phyloP scores from a whole-genome alignment of 2,329 filamentous ascomycete species.

The Cordyceps militaris region DNA sequence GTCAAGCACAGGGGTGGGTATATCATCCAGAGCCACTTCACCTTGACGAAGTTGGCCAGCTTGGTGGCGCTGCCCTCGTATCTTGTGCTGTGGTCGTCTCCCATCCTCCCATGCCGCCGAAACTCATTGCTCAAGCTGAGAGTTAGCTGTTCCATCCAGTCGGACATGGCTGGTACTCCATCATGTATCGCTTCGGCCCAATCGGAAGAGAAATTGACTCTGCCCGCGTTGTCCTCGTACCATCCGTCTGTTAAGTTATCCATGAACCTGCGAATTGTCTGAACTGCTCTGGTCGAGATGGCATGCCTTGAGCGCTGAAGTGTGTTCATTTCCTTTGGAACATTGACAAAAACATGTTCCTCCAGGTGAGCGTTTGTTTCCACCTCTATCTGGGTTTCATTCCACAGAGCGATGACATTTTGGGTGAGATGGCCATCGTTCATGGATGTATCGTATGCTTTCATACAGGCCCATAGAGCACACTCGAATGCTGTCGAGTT shows the following conservation, averaged over 20 bases:
- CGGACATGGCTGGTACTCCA: constrained; percentile 22
- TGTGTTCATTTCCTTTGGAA: constrained; percentile 24
- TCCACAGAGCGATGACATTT: constrained; percentile 22
- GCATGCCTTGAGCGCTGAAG: constrained; percentile 23
- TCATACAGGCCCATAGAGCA: constrained; percentile 31
- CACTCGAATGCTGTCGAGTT: constrained; percentile 24
- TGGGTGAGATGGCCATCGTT: constrained; percentile 23
- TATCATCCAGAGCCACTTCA: constrained; percentile 31
- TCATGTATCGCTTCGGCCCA: constrained; percentile 32
- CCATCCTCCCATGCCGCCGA: constrained; percentile 24
- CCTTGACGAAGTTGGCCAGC: constrained; percentile 25
- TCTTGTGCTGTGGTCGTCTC: constrained; percentile 11
- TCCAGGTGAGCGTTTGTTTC: constrained; percentile 21
- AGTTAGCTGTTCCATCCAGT: constrained; percentile 28
- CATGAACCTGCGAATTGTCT: constrained; percentile 26
- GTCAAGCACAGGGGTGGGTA: constrained; percentile 29
- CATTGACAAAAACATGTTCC: constrained; percentile 27
- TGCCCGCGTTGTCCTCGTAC: constrained; percentile 22
- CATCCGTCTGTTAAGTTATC: constrained; percentile 25
- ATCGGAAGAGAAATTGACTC: constrained; percentile 29
- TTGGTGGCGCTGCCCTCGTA: constrained; percentile 25
- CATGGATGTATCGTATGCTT: constrained; percentile 24
- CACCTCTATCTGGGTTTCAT: constrained; percentile 22
- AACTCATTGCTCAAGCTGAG: constrained; percentile 31
- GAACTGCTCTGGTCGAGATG: constrained; percentile 26